phyloP scores from a whole-genome alignment of 2,329 filamentous ascomycete genomes.

The Fulvia fulva region DNA sequence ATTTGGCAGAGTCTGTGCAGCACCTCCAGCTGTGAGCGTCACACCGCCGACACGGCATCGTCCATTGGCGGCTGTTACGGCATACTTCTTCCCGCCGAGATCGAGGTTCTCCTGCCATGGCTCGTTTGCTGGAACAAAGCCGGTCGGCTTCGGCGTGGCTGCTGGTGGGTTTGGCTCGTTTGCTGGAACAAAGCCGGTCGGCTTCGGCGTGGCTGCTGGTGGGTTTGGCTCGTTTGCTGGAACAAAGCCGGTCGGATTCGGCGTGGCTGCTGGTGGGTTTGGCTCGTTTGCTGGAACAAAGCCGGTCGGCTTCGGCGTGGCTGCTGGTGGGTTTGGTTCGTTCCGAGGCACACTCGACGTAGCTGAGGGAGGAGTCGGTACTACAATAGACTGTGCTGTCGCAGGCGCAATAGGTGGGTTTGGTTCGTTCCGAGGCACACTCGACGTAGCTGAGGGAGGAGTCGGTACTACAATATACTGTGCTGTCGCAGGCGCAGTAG shows the following conservation, averaged over 20 bases:
- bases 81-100: constrained; percentile 12
- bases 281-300: too few species aligned
- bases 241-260: too few species aligned
- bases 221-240: too few species aligned
- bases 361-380: background rate
- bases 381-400: constrained; percentile 15
- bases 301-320: too few species aligned
- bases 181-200: too few species aligned
- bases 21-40: constrained; percentile 15
- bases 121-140: constrained; percentile 14
- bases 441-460: too few species aligned
- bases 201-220: too few species aligned
- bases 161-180: background rate
- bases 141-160: background rate
- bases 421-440: too few species aligned
- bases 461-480: constrained; percentile 8
- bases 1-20: constrained; percentile 15
- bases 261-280: too few species aligned
- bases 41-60: constrained; percentile 16
- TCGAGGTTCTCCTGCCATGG: constrained; percentile 14
- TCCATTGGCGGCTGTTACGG: constrained; percentile 11
- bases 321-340: too few species aligned
- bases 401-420: constrained; percentile 12
- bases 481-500: constrained; percentile 18
- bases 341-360: too few species aligned